Base-by-base conservation (phyloP, 768 basidiomycete species). In the Naganishia vaughanmartiniae region DNA sequence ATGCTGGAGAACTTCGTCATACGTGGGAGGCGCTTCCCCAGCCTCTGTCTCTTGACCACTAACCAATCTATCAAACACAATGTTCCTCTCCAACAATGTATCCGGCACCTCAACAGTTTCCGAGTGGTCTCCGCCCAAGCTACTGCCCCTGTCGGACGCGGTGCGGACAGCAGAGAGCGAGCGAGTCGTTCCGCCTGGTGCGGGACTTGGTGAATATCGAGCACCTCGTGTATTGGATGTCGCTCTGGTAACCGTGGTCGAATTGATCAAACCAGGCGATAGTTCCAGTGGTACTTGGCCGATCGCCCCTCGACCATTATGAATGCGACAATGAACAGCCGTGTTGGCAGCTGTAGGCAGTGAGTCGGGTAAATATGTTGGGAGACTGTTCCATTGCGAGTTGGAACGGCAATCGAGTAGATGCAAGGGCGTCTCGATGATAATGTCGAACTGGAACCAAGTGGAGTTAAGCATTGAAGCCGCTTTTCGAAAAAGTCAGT, bases 381-480 rank as follows among this genome's bases (percentile, higher is more conserved):
- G 92, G 11, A 96, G 87, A 4, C 87, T 85, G 70, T 85, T 87
- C 87, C 87, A 90, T 72, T 91, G 88, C 0, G 89, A 86, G 74
- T 90, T 89, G 77, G 91, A 93, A 26, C 88, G 87, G 79, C 90
- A 92, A 21, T 93, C 93, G 65, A 96, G 86, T 58, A 97, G 87
- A 67, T 91, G 89, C 45, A 96, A 85, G 0, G 93, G 92, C 0
- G 88, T 88, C 78, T 81, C 83, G 72, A 83, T 83, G 70, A 74
- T 77, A 68, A 80, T 77, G 67, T 80, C 79, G 46, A 76, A 76
- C 72, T 75, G 57, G 21, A 42, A 0, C 4, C 17, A 34, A 17
- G 21, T 28, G 2, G 24, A 58, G 21, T 45, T 28, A 26, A 48
- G 24, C 15, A 48, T 9, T 45, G n/a, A 28, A 58, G 0, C 9